Base-by-base conservation (phyloP, 2,329 filamentous ascomycete genomes). In the Ophiocordyceps polyrhachis-furcata region DNA sequence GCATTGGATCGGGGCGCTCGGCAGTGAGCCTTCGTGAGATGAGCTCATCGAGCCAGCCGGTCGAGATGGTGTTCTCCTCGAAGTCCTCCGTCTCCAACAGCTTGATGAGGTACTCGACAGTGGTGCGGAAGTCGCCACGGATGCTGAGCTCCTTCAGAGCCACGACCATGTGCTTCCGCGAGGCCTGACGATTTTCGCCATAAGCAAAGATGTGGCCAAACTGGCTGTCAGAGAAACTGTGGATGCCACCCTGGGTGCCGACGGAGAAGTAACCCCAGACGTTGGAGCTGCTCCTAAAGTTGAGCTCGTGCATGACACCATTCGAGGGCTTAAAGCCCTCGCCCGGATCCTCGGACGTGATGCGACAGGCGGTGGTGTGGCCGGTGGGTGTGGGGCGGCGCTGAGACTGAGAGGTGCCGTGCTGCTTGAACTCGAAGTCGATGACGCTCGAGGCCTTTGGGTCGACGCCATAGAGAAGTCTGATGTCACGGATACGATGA, bases 211-310 rank as follows among this genome's bases (percentile, higher is more conserved):
- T 98, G 67, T 98, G 91, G 66, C 91, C 91, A 56, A 98, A 98
- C 60, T 98, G 91, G 58, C 84, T 93, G 69, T 98, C 91, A 8
- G 91, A 96, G 74, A 94, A 98, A 65, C 86, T 95, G 76, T 98
- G 91, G 52, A 98, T 98, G 65, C 88, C 88, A 68, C 88, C 89
- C 46, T 87, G 81, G 11, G 88, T 91, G 69, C 88, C 85, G 62
- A 98, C 91, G 44, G 91, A 98, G 78, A 98, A 98, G 68, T 98
- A 98, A 73, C 91, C 91, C 91, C 91, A 98, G 46, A 96, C 91
- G 55, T 98, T 98, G 50, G 91, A 96, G 62, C 87, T 94, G 70
- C 83, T 93, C 60, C 91, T 79, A 78, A 98, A 98, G 73, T 98
- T 98, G 58, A 98, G 71, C 60, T 98, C 91, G 69, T 96, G 91